These are phyloP conservation scores for Tardiomyces blankii DNA, from an alignment of 1,139 yeast genomes.

Conservation along the genomic window DNA sequence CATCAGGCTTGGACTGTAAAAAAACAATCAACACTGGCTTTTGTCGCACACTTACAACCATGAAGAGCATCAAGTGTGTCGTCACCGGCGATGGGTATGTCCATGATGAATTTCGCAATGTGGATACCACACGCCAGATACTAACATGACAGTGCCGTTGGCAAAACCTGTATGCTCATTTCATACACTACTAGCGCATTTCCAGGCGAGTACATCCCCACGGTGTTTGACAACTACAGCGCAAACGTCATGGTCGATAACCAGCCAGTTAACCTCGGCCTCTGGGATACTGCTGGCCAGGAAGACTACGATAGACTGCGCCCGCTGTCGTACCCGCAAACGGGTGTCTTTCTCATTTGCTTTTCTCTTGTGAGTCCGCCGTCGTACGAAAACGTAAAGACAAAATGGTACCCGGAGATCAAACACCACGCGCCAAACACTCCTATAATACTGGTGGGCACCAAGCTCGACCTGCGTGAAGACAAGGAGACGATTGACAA, in stretches of 20 bases:
- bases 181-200: slow-evolving; percentile 85
- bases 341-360: slow-evolving; percentile 80
- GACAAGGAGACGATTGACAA: slow-evolving; percentile 69
- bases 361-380: slow-evolving; percentile 79
- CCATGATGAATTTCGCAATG: too few species aligned
- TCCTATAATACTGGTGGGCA: slow-evolving; percentile 71
- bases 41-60: neutral
- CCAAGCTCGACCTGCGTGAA: slow-evolving; percentile 77
- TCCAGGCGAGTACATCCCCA: slow-evolving; percentile 89
- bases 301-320: slow-evolving; percentile 31
- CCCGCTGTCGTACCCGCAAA: slow-evolving; percentile 90
- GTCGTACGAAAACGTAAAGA: slow-evolving; percentile 60
- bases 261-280: slow-evolving; percentile 68
- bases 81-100: neutral
- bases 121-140: too few species aligned
- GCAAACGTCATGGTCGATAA: slow-evolving; percentile 81
- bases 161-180: slow-evolving; percentile 62
- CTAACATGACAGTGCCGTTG: neutral
- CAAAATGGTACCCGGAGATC: slow-evolving; percentile 80
- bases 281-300: slow-evolving; percentile 99
- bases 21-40: too few species aligned
- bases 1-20: too few species aligned
- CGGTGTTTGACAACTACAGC: slow-evolving; percentile 83
- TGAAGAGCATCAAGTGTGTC: neutral
- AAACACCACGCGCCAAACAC: slow-evolving; percentile 78